A percentile compares a stretch with the other conserved stretches of the same genome.
Evolutionary conservation across 768 basidiomycete species (phyloP).

Genomic region (Leccinellum albellum): DNA sequence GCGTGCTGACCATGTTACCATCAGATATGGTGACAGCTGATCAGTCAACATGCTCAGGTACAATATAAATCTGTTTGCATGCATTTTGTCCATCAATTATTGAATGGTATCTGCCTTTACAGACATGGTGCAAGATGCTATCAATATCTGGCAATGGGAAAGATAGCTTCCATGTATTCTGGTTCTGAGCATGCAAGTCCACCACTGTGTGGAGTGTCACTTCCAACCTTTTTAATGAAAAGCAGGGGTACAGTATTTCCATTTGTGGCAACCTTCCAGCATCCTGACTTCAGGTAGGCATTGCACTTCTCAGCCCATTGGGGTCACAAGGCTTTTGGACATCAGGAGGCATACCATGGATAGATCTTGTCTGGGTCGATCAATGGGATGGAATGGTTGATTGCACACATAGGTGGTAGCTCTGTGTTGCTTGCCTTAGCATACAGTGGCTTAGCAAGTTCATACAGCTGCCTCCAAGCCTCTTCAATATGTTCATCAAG

Average conservation of each 20-base stretch:
- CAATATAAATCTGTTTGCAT: conserved; percentile 18
- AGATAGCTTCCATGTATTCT: conserved; percentile 14
- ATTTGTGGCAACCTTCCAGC: neutral
- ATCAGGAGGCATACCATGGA: neutral
- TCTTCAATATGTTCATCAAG: neutral
- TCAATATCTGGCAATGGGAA: conserved; percentile 19
- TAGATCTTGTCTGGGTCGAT: neutral
- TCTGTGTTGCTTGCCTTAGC: neutral
- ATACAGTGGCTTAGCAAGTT: neutral
- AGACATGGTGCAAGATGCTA: conserved; percentile 1
- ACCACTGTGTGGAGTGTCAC: neutral
- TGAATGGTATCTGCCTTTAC: neutral
- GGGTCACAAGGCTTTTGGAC: neutral
- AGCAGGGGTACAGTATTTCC: conserved; percentile 3
- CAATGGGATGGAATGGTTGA: conserved; percentile 1
- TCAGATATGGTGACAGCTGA: conserved; percentile 35
- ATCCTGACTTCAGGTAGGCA: neutral
- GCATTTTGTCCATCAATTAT: conserved; percentile 16
- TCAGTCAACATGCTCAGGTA: conserved; percentile 11
- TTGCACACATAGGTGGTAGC: neutral
- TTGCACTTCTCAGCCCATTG: neutral
- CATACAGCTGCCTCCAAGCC: conserved; percentile 5
- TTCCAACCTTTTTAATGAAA: neutral
- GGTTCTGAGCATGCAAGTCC: conserved; percentile 8
- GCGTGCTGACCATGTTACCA: conserved; percentile 36